Conservation (phyloP, 108 stramenopile species). For the Pseudonitzschia delicatissima region DNA sequence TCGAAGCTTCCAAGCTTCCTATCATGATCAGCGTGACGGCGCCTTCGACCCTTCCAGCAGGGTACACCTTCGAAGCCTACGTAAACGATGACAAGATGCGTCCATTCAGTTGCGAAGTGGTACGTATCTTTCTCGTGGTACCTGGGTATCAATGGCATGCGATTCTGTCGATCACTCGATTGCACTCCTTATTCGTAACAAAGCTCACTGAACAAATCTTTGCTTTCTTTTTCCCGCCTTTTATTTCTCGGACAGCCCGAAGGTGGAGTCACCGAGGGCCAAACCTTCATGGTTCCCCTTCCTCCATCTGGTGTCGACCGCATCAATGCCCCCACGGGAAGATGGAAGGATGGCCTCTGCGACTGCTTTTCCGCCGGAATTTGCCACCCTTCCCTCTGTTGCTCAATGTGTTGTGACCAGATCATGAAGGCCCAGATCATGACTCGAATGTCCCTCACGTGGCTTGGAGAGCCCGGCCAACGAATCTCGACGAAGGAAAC, state of each 20-base stretch:
- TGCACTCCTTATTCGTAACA: neutral
- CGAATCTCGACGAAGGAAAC: constrained; percentile 49
- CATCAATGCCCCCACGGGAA: constrained; percentile 64
- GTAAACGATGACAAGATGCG: constrained; percentile 49
- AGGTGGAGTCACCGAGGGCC: constrained; percentile 75
- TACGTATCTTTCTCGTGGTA: constrained; percentile 31
- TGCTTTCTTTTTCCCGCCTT: neutral
- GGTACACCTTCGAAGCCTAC: constrained; percentile 66
- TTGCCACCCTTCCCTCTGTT: constrained; percentile 68
- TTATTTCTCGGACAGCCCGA: constrained; percentile 44
- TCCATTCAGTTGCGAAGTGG: constrained; percentile 52
- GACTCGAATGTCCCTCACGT: constrained; percentile 77
- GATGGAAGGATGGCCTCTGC: constrained; percentile 79
- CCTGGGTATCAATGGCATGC: neutral
- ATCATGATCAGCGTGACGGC: constrained; percentile 51
- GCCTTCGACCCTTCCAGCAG: constrained; percentile 54
- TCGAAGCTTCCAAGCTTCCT: constrained; percentile 11
- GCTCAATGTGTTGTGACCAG: constrained; percentile 66
- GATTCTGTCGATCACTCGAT: neutral
- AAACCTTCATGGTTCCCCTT: constrained; percentile 66
- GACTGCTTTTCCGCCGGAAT: constrained; percentile 58
- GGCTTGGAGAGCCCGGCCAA: constrained; percentile 66
- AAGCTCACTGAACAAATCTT: neutral
- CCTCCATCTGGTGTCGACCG: constrained; percentile 39
- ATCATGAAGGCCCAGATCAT: constrained; percentile 80